Evolutionary conservation across 1,284 basidiomycete species (phyloP).

Genomic region (Boletus semigastroideus): DNA sequence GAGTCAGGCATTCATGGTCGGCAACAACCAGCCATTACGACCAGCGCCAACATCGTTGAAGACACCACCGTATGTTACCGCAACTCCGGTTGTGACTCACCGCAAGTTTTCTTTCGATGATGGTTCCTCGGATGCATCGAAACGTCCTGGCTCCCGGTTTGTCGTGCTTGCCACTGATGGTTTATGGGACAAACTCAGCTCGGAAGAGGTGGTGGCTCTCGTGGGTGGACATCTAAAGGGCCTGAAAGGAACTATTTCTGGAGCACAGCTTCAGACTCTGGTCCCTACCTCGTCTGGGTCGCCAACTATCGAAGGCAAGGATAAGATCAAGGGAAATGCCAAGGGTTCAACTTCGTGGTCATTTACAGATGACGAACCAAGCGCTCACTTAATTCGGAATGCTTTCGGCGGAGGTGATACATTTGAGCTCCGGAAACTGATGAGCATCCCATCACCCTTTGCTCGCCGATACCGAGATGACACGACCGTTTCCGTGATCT

Average conservation of each 20-base stretch:
- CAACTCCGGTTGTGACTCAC: constrained; percentile 87
- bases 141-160: constrained; percentile 52
- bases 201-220: constrained; percentile 92
- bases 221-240: constrained; percentile 83
- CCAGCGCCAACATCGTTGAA: constrained; percentile 60
- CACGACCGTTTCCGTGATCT: constrained; percentile 86
- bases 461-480: constrained; percentile 85
- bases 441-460: constrained; percentile 86
- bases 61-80: constrained; percentile 95
- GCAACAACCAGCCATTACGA: constrained; percentile 61
- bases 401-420: constrained; percentile 88
- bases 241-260: constrained; percentile 62
- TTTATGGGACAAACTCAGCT: constrained; percentile 92
- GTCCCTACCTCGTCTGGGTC: constrained; percentile 55
- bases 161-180: constrained; percentile 92
- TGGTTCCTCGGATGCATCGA: constrained; percentile 18
- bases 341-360: constrained; percentile 72
- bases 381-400: constrained; percentile 92
- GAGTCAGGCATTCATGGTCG: constrained; percentile 64
- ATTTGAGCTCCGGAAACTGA: constrained; percentile 59
- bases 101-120: constrained; percentile 55
- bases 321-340: constrained; percentile 37
- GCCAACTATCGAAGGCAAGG: constrained; percentile 67
- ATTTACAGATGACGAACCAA: constrained; percentile 85
- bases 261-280: constrained; percentile 50